Evolutionary conservation across 2,329 filamentous ascomycete genomes (phyloP).

Genomic region (Aspergillus melleus): DNA sequence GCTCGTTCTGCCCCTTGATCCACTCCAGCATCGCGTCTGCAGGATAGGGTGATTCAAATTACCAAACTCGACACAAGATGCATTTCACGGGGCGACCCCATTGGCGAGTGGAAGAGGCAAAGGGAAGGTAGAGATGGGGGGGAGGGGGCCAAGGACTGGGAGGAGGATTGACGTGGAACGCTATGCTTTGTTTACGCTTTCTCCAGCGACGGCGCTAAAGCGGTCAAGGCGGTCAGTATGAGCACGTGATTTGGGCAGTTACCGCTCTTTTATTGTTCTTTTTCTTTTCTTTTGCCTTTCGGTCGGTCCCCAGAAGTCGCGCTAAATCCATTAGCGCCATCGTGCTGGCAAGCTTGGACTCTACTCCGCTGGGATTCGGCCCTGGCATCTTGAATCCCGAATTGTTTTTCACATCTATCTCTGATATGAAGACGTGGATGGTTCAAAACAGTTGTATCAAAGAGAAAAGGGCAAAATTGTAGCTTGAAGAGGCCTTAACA

Average conservation of each 20-base stretch:
- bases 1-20: constrained; percentile 33
- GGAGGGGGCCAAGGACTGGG: constrained; percentile 3
- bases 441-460: constrained; percentile 15
- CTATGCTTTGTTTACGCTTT: constrained; percentile 36
- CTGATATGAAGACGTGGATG: constrained; percentile 15
- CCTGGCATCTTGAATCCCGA: constrained; percentile 3
- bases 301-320: too few relatives aligned
- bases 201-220: constrained; percentile 13
- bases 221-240: constrained; percentile 19
- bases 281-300: constrained; percentile 9
- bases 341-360: too few relatives aligned
- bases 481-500: constrained; percentile 17
- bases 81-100: constrained; percentile 19
- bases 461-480: constrained; percentile 16
- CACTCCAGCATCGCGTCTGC: constrained; percentile 35
- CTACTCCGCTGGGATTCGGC: constrained; percentile 8
- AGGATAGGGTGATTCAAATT: constrained; percentile 14
- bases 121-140: constrained; percentile 7
- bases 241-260: neutral
- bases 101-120: constrained; percentile 11
- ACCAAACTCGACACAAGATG: constrained; percentile 12
- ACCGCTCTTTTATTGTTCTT: constrained; percentile 20
- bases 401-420: constrained; percentile 6
- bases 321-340: too few relatives aligned
- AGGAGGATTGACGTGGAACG: constrained; percentile 26